Conservation (phyloP, 164 flowering plant species). For the Magnolia changhungtana region DNA sequence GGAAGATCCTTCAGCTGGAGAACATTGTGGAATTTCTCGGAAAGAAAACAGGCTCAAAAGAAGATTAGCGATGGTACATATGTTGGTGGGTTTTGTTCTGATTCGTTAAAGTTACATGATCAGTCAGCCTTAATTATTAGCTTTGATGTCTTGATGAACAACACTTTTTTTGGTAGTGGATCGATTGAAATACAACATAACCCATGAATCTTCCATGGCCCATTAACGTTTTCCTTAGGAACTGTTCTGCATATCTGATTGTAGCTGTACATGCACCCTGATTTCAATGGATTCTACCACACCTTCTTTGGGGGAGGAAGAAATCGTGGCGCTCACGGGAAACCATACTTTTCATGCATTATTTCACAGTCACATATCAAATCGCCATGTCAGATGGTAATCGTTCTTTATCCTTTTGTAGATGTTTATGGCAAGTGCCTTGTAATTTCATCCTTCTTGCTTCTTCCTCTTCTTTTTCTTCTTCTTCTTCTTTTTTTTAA, state of each 20-base stretch:
- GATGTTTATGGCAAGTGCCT: background rate
- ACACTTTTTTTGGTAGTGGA: no score
- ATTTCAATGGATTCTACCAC: background rate
- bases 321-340: background rate
- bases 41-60: no score
- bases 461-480: no score
- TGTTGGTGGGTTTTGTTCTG: no score
- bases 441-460: background rate
- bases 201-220: background rate
- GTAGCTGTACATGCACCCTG: background rate
- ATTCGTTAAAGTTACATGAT: no score
- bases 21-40: no score
- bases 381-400: background rate
- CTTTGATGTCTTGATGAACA: no score
- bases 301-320: background rate
- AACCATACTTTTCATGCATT: background rate
- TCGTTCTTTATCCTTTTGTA: background rate
- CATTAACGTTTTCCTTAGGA: background rate
- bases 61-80: no score
- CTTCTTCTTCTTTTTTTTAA: no score
- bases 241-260: background rate
- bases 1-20: no score
- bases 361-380: background rate
- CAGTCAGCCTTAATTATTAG: no score
- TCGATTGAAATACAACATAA: no score